Conservation (phyloP, 345 rosid genomes). For the Punica granatum region DNA sequence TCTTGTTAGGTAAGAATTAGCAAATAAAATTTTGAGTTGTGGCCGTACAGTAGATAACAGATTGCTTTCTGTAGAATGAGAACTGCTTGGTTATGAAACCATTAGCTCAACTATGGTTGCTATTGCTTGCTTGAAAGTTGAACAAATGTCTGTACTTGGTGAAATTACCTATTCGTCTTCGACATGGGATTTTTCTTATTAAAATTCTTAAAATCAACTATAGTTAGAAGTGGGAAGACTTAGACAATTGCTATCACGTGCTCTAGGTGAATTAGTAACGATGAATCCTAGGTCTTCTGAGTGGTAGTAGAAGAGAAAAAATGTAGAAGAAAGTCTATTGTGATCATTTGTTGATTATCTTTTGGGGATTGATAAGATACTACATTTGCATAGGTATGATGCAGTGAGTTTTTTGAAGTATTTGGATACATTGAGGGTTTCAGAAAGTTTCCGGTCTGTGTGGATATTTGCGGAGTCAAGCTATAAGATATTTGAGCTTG, state of each 20-base stretch:
- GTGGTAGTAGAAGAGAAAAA: background rate
- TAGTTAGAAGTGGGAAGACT: background rate
- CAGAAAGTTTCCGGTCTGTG: conserved; percentile 96
- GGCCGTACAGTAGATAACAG: background rate
- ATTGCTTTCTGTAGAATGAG: background rate
- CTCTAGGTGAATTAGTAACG: background rate
- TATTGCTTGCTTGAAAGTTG: background rate
- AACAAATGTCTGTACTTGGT: background rate
- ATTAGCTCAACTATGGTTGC: background rate
- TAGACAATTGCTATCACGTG: background rate
- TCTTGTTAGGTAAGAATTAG: conserved; percentile 68
- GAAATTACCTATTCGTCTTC: background rate
- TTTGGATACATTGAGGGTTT: conserved; percentile 87
- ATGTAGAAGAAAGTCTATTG: background rate
- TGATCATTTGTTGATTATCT: background rate
- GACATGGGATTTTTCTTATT: background rate
- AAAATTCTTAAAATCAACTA: background rate
- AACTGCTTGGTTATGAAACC: background rate
- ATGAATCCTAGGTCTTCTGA: background rate
- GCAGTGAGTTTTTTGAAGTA: conserved; percentile 95
- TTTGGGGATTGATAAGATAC: conserved; percentile 9
- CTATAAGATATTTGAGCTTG: conserved; percentile 92
- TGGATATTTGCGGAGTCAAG: conserved; percentile 99
- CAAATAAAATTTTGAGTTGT: background rate
- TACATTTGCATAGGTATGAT: conserved; percentile 62